Conservation (phyloP, 2,329 filamentous ascomycete genomes). For the Colletotrichum coccodes region DNA sequence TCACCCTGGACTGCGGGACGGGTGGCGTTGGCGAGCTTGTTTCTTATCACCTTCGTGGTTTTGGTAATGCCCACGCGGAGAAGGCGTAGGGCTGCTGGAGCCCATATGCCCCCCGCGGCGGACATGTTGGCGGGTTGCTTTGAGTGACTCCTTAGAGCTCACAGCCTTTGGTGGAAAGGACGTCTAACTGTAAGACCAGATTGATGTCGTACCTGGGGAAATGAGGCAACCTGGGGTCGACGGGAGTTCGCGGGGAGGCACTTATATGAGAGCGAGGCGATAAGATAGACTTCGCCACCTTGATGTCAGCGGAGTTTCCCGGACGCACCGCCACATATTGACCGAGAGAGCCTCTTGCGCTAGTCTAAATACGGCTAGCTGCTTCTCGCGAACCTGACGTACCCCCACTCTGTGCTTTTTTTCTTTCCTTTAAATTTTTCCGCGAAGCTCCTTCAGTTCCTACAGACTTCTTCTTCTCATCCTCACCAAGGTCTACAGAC, state of each 20-base stretch:
- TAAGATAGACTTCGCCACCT: slow-evolving; percentile 40
- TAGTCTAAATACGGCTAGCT: slow-evolving; percentile 39
- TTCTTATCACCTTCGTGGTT: slow-evolving; percentile 61
- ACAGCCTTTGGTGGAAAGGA: slow-evolving; percentile 8
- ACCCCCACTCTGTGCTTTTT: slow-evolving; percentile 24
- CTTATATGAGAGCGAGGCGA: slow-evolving; percentile 32
- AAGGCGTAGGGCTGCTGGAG: slow-evolving; percentile 64
- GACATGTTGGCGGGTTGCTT: slow-evolving; percentile 56
- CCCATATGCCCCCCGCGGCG: slow-evolving; percentile 67
- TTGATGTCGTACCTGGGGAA: not conserved
- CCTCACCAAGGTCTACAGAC: slow-evolving; percentile 35
- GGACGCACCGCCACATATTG: slow-evolving; percentile 48
- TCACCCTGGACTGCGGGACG: slow-evolving; percentile 55
- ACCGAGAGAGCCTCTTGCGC: slow-evolving; percentile 36
- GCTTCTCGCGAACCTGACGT: not conserved
- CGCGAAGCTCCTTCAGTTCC: slow-evolving; percentile 38
- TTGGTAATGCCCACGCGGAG: slow-evolving; percentile 62
- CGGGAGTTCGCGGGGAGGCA: slow-evolving; percentile 36
- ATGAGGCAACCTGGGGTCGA: not conserved
- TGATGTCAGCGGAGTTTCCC: slow-evolving; percentile 23
- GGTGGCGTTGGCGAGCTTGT: slow-evolving; percentile 56
- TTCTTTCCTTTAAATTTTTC: slow-evolving; percentile 32
- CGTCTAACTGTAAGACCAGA: not conserved
- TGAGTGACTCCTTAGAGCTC: slow-evolving; percentile 18
- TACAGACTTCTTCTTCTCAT: slow-evolving; percentile 35